A percentile compares a stretch with the other conserved stretches of the same genome.
These are phyloP conservation scores for Cladosporium sp. DNA, from an alignment of 2,329 filamentous ascomycete genomes.

Conservation along the genomic window DNA sequence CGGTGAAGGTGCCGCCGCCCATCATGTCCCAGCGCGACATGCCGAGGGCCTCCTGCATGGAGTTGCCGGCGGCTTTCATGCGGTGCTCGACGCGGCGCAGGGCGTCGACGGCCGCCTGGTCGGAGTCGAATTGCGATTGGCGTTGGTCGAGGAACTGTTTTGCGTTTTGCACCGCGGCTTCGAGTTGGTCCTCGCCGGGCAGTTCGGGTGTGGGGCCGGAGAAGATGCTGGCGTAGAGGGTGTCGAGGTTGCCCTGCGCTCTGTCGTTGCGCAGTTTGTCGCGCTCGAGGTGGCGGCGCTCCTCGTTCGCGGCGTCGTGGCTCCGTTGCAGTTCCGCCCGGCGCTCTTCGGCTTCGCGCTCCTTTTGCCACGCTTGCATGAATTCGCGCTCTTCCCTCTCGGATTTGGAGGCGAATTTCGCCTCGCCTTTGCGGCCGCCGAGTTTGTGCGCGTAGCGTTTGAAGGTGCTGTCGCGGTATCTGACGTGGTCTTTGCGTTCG, in stretches of 20 bases:
- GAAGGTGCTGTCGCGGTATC: slow-evolving; percentile 51
- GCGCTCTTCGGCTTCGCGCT: slow-evolving; percentile 43
- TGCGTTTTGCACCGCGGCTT: slow-evolving; percentile 36
- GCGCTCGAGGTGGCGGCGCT: slow-evolving; percentile 35
- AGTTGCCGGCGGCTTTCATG: slow-evolving; percentile 34
- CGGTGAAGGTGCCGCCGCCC: slow-evolving; percentile 45
- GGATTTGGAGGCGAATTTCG: slow-evolving; percentile 47
- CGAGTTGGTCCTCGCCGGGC: slow-evolving; percentile 50
- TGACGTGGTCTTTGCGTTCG: slow-evolving; percentile 50
- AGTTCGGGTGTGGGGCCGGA: slow-evolving; percentile 49
- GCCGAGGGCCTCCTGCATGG: slow-evolving; percentile 42
- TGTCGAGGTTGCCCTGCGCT: slow-evolving; percentile 47
- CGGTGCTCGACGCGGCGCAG: slow-evolving; percentile 34
- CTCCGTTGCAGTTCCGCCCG: slow-evolving; percentile 39
- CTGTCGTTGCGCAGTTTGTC: slow-evolving; percentile 34
- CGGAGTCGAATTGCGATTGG: slow-evolving; percentile 35
- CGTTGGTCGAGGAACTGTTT: slow-evolving; percentile 37
- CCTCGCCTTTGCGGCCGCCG: slow-evolving; percentile 41
- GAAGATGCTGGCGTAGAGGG: slow-evolving; percentile 53
- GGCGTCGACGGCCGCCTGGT: slow-evolving; percentile 37
- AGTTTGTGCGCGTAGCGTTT: slow-evolving; percentile 51
- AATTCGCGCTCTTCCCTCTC: slow-evolving; percentile 55
- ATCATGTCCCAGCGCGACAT: slow-evolving; percentile 46
- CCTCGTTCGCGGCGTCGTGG: slow-evolving; percentile 38
- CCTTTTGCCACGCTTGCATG: slow-evolving; percentile 48